phyloP scores from a whole-genome alignment of 306 rosid genomes.

The Prinsepia uniflora region DNA sequence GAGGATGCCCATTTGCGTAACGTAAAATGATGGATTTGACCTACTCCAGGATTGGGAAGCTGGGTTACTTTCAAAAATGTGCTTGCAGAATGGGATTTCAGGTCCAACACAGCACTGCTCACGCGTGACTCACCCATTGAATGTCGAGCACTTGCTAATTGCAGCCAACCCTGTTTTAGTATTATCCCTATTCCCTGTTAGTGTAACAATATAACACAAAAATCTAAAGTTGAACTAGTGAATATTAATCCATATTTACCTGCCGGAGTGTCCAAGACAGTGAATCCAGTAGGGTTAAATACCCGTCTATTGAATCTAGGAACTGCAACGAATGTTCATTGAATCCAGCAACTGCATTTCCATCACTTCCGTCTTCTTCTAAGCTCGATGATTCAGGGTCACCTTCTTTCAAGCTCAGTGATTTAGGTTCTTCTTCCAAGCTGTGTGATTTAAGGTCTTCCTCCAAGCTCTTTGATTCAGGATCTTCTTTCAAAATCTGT shows the following conservation, averaged over 20 bases:
- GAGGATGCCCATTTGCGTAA: conserved; percentile 72
- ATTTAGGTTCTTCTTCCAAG: conserved; percentile 10
- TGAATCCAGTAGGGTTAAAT: conserved; percentile 47
- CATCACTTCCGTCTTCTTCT: conserved; percentile 6
- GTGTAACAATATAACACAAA: not conserved
- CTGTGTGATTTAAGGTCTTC: conserved; percentile 14
- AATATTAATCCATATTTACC: conserved; percentile 26
- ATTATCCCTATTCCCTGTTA: conserved; percentile 1
- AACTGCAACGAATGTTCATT: conserved; percentile 47
- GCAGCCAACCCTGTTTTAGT: conserved; percentile 75
- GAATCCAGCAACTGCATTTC: conserved; percentile 22
- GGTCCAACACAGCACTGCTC: conserved; percentile 61
- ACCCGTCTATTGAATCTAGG: conserved; percentile 61
- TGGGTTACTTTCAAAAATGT: conserved; percentile 50
- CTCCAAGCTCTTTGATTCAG: conserved; percentile 16
- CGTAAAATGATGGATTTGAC: conserved; percentile 42
- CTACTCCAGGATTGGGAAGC: conserved; percentile 17
- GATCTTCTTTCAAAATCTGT: conserved; percentile 19
- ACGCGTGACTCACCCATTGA: conserved; percentile 88
- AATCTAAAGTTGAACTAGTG: not conserved
- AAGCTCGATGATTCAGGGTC: not conserved
- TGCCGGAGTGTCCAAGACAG: conserved; percentile 67
- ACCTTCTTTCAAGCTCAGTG: conserved; percentile 19
- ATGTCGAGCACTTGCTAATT: conserved; percentile 77
- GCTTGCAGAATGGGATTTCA: conserved; percentile 63